Conservation (phyloP, 108 stramenopile genomes). For the Pseudonitzschia delicatissima region DNA sequence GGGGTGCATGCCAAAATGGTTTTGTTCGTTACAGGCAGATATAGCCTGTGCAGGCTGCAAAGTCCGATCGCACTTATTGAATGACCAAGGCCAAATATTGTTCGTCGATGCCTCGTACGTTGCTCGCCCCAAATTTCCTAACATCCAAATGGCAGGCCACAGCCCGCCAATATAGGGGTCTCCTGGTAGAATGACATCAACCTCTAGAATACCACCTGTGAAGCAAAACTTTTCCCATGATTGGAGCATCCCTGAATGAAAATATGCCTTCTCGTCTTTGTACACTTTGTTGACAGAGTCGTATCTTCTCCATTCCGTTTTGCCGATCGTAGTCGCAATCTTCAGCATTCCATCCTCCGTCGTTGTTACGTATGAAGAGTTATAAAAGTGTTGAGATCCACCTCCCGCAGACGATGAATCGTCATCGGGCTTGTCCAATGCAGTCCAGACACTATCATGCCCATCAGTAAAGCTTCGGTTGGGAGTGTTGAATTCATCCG, state of each 20-base stretch:
- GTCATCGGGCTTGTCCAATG: constrained; percentile 87
- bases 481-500: constrained; percentile 85
- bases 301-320: constrained; percentile 62
- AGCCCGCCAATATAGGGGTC: constrained; percentile 80
- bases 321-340: constrained; percentile 58
- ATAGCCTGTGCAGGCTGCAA: constrained; percentile 87
- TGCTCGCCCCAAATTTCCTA: constrained; percentile 92
- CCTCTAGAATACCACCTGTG: constrained; percentile 94
- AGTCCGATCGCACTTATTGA: constrained; percentile 81
- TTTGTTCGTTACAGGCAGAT: constrained; percentile 84
- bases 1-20: constrained; percentile 90
- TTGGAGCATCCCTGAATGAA: constrained; percentile 89
- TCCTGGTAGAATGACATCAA: constrained; percentile 91
- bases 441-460: constrained; percentile 92
- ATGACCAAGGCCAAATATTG: constrained; percentile 90
- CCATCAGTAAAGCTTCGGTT: constrained; percentile 90
- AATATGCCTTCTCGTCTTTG: constrained; percentile 60
- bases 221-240: constrained; percentile 98
- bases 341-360: constrained; percentile 86
- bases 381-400: constrained; percentile 95
- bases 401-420: constrained; percentile 79
- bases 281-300: constrained; percentile 68
- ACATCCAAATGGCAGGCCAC: constrained; percentile 97
- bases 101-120: constrained; percentile 88
- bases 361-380: constrained; percentile 73